Evolutionary conservation across 805 yeast genomes (phyloP).

Genomic region (Wickerhamiella dianesei): DNA sequence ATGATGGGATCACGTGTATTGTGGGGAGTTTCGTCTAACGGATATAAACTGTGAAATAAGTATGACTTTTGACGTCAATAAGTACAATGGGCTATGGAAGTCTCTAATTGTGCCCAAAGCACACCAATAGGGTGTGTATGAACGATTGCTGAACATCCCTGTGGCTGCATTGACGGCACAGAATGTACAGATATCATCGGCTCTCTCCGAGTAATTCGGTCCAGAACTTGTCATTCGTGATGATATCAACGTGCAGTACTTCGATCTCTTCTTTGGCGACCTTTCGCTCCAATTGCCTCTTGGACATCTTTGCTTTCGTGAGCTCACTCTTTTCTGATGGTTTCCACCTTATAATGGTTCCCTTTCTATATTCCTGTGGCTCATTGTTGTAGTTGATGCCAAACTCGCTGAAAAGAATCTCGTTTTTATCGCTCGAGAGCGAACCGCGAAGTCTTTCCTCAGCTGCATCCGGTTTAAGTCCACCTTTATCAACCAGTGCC

Average conservation of each 20-base stretch:
- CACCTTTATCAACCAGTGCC: slow-evolving; percentile 62
- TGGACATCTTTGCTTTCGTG: slow-evolving; percentile 16
- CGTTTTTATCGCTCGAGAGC: slow-evolving; percentile 72
- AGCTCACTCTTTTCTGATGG: slow-evolving; percentile 12
- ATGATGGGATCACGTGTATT: too few species aligned
- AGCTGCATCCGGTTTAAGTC: slow-evolving; percentile 63
- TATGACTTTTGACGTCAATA: too few species aligned
- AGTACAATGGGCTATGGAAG: too few species aligned
- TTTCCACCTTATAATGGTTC: slow-evolving; percentile 50
- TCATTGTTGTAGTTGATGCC: slow-evolving; percentile 85
- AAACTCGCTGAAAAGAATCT: slow-evolving; percentile 62
- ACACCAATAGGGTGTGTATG: too few species aligned
- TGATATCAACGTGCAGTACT: slow-evolving; percentile 44
- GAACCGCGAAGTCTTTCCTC: slow-evolving; percentile 66
- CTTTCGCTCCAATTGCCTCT: slow-evolving; percentile 38
- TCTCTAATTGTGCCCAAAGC: too few species aligned
- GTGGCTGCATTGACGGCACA: too few species aligned
- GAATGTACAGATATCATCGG: neutral
- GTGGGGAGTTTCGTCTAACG: too few species aligned
- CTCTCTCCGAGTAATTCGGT: slow-evolving; percentile 4
- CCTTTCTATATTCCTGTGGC: slow-evolving; percentile 77
- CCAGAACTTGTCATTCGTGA: slow-evolving; percentile 51
- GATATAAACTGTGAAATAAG: too few species aligned
- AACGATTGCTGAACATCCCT: too few species aligned
- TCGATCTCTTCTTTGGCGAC: slow-evolving; percentile 36